Evolutionary conservation across 352 stramenopile species (phyloP).

Genomic region (Phytophthora foliorum): DNA sequence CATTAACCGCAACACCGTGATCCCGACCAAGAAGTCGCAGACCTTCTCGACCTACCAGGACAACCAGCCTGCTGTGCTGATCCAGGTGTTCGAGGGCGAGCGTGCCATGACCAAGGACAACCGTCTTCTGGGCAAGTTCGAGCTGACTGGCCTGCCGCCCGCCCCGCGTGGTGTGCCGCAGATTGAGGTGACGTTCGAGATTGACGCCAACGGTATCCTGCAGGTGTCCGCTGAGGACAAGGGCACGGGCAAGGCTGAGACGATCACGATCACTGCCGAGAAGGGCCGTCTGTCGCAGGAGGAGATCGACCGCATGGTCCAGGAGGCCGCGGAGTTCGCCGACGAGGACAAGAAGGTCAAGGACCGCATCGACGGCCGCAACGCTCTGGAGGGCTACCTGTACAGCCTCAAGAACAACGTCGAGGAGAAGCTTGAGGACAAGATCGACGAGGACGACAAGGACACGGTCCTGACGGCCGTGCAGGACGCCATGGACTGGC

Average conservation of each 20-base stretch:
- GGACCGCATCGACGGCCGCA: constrained; percentile 97
- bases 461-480: constrained; percentile 91
- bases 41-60: constrained; percentile 99
- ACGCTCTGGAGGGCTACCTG: constrained; percentile 97
- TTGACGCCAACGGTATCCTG: constrained; percentile 99
- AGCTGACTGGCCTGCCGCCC: constrained; percentile 98
- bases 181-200: constrained; percentile 99
- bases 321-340: constrained; percentile 98
- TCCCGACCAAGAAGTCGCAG: constrained; percentile 99
- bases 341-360: constrained; percentile 99
- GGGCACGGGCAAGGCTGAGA: constrained; percentile 97
- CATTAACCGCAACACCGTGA: constrained; percentile 98
- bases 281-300: constrained; percentile 99
- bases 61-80: constrained; percentile 95
- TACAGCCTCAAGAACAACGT: constrained; percentile 97
- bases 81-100: constrained; percentile 98
- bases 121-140: constrained; percentile 99
- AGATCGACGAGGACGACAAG: constrained; percentile 97
- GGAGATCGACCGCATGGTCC: constrained; percentile 99
- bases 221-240: constrained; percentile 99
- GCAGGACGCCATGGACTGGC: constrained; percentile 99
- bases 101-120: constrained; percentile 99
- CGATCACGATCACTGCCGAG: constrained; percentile 99
- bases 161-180: constrained; percentile 98
- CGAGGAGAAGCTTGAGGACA: constrained; percentile 96